Conservation (phyloP, 2,329 filamentous ascomycete species). For the Phaeosphaeriaceae sp. region DNA sequence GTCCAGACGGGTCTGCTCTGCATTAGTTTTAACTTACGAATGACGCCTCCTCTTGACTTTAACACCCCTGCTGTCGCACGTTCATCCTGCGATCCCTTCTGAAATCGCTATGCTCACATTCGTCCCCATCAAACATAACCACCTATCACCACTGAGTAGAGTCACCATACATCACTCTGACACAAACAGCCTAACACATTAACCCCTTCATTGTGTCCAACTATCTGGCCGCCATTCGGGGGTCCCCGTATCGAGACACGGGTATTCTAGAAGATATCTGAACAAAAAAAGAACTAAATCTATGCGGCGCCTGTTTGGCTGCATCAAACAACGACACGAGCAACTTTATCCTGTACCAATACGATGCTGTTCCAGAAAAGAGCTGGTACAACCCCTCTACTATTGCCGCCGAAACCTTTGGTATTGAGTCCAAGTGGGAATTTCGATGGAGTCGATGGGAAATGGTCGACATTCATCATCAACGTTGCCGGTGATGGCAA, state of each 20-base stretch:
- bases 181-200: neutral
- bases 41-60: constrained; percentile 14
- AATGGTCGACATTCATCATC: constrained; percentile 52
- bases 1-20: constrained; percentile 13
- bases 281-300: no score
- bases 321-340: neutral
- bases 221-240: no score
- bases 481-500: constrained; percentile 41
- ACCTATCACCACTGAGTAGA: neutral
- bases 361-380: constrained; percentile 33
- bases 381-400: constrained; percentile 18
- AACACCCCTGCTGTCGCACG: constrained; percentile 19
- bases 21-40: constrained; percentile 21
- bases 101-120: constrained; percentile 18
- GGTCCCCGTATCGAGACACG: no score
- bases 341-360: neutral
- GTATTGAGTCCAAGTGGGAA: constrained; percentile 24
- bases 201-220: no score
- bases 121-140: neutral
- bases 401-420: constrained; percentile 17
- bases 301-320: no score
- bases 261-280: no score
- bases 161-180: no score
- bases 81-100: constrained; percentile 5
- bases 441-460: constrained; percentile 50